These are phyloP conservation scores for Cyclotella baltica DNA, from an alignment of 108 stramenopile species.

Conservation along the genomic window DNA sequence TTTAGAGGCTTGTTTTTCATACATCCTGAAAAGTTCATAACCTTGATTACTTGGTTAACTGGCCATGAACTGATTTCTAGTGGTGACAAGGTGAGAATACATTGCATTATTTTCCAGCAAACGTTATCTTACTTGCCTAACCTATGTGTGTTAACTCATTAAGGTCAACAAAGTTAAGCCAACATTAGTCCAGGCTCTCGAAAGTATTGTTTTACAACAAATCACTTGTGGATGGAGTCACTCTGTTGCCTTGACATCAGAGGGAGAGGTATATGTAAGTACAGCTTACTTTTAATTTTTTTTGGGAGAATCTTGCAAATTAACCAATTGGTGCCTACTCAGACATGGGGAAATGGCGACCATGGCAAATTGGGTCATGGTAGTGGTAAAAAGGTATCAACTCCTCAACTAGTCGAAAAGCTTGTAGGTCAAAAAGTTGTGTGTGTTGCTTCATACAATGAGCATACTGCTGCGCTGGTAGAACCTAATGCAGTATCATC, in stretches of 20 bases:
- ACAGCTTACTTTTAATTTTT: neutral
- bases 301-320: neutral
- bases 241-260: slow-evolving; percentile 86
- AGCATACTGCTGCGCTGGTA: slow-evolving; percentile 95
- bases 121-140: neutral
- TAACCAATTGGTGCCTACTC: neutral
- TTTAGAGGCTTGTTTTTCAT: neutral
- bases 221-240: slow-evolving; percentile 97
- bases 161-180: slow-evolving; percentile 84
- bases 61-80: neutral
- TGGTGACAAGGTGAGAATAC: slow-evolving; percentile 74
- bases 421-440: slow-evolving; percentile 88
- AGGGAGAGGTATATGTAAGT: slow-evolving; percentile 73
- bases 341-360: slow-evolving; percentile 84
- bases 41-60: no score
- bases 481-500: slow-evolving; percentile 67
- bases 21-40: neutral
- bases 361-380: slow-evolving; percentile 94
- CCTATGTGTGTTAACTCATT: no score
- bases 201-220: slow-evolving; percentile 76
- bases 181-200: slow-evolving; percentile 83
- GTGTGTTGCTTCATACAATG: slow-evolving; percentile 96
- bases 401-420: slow-evolving; percentile 89
- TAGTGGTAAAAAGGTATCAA: slow-evolving; percentile 84
- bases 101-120: neutral